These are phyloP conservation scores for Oryza glumipatula DNA, from an alignment of 176 grass and related monocot species.

Conservation along the genomic window DNA sequence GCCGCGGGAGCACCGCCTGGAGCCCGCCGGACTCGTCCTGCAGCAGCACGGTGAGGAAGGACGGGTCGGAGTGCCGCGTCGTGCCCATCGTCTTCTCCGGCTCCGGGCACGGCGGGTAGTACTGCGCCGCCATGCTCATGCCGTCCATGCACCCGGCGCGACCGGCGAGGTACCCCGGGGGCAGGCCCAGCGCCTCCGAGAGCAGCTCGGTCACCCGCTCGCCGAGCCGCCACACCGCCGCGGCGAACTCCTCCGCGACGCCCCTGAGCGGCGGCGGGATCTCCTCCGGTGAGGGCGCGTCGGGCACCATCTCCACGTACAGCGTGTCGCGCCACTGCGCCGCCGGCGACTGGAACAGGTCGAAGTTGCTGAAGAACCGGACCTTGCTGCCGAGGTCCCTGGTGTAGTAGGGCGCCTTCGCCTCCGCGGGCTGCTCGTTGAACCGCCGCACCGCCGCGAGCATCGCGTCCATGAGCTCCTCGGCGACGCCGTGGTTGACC, in stretches of 20 bases:
- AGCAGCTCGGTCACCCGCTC: conserved; percentile 44
- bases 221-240: conserved; percentile 24
- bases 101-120: conserved; percentile 68
- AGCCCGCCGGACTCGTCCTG: conserved; percentile 11
- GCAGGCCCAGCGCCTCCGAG: conserved; percentile 54
- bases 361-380: conserved; percentile 42
- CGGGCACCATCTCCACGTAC: conserved; percentile 39
- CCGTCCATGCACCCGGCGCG: conserved; percentile 43
- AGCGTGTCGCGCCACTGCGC: conserved; percentile 64
- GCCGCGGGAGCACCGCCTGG: background rate
- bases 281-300: conserved; percentile 31
- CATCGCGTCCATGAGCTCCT: conserved; percentile 41
- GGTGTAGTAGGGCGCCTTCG: conserved; percentile 58
- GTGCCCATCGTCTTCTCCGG: conserved; percentile 47
- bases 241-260: conserved; percentile 13
- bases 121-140: conserved; percentile 33
- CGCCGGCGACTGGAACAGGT: conserved; percentile 46
- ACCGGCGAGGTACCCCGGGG: background rate
- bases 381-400: conserved; percentile 12
- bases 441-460: conserved; percentile 38
- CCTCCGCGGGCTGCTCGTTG: conserved; percentile 44
- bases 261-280: conserved; percentile 36
- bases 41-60: conserved; percentile 58
- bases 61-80: conserved; percentile 46
- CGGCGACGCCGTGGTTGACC: conserved; percentile 57